These are phyloP conservation scores for Elongisporangium undulatum DNA, from an alignment of 352 stramenopile species.

Conservation along the genomic window DNA sequence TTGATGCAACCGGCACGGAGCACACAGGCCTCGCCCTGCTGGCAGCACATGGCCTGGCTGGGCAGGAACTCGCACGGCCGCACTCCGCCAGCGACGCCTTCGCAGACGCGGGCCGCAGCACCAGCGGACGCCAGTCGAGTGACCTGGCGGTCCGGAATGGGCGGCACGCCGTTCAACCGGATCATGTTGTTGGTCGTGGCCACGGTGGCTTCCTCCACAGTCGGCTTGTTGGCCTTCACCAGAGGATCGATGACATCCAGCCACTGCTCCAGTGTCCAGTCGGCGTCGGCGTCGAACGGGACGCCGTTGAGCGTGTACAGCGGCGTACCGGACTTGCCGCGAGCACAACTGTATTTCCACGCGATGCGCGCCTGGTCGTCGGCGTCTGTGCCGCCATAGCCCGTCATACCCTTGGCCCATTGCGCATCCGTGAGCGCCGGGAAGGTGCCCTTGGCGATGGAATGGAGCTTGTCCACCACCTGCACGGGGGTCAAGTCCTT, in stretches of 20 bases:
- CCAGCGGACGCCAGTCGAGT: constrained; percentile 35
- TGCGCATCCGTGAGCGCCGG: constrained; percentile 50
- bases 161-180: constrained; percentile 36
- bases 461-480: constrained; percentile 53
- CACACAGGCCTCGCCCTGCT: constrained; percentile 62
- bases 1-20: constrained; percentile 44
- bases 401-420: constrained; percentile 70
- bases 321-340: constrained; percentile 66
- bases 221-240: constrained; percentile 30
- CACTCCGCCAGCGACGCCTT: constrained; percentile 18
- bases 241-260: constrained; percentile 40
- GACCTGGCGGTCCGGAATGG: constrained; percentile 48
- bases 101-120: constrained; percentile 33
- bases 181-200: constrained; percentile 7
- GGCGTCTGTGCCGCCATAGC: constrained; percentile 65
- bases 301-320: constrained; percentile 81
- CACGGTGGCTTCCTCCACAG: constrained; percentile 6
- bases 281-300: constrained; percentile 45
- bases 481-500: constrained; percentile 71
- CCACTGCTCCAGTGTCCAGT: constrained; percentile 52
- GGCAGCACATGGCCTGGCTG: constrained; percentile 68
- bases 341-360: constrained; percentile 83
- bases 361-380: constrained; percentile 51
- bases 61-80: constrained; percentile 65
- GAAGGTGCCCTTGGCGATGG: constrained; percentile 64